Evolutionary conservation across 2,329 filamentous ascomycete species (phyloP), one percentile per base, ranked within the genome.

Genomic region (Aspergillus sp.): DNA sequence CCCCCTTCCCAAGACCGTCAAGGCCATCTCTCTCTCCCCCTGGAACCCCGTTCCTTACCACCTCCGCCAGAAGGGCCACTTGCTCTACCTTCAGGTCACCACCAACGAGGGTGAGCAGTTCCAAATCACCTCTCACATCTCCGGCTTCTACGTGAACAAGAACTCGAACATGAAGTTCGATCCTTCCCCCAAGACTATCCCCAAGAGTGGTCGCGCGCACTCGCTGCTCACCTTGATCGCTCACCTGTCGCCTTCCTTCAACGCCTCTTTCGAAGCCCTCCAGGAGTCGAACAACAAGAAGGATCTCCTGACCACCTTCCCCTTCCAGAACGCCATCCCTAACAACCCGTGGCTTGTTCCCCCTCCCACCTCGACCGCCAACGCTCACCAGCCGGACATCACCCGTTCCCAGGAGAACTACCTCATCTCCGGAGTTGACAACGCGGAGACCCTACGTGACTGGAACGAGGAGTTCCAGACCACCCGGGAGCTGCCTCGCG

Each of bases 391-490:
- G 70, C 76, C 93, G 23, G 95, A 99, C 74, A 85, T 92, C 63
- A 91, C 93, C 21, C 87, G 96, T 58, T 91, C 93, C 21, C 95
- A 99, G 78, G 95, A 99, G 81, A 91, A 90, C 52, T 97, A 91
- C 74, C 82, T 99, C 62, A 88, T 98, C 62, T 87, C 91, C 19
- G 96, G 96, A 30, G 89, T 93, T 25, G 95, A 99, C 72, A 97
- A 94, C 74, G 91, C 92, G 0, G 95, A 99, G 73, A 97, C 92
- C 4, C 82, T 99, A 64, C 88, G 95, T 60, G 95, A 99, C 77
- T 99, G 96, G 94, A 99, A 99, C 70, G 95, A 99, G 76, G 95
- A 99, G 74, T 96, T 99, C 74, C 95, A 99, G 77, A 97, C 94
- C 2, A 97, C 95, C 10, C 89, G 92, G 70, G 95, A 99, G 77